Evolutionary conservation across 768 basidiomycete species (phyloP).

Genomic region (Cystofilobasidium capitatum): DNA sequence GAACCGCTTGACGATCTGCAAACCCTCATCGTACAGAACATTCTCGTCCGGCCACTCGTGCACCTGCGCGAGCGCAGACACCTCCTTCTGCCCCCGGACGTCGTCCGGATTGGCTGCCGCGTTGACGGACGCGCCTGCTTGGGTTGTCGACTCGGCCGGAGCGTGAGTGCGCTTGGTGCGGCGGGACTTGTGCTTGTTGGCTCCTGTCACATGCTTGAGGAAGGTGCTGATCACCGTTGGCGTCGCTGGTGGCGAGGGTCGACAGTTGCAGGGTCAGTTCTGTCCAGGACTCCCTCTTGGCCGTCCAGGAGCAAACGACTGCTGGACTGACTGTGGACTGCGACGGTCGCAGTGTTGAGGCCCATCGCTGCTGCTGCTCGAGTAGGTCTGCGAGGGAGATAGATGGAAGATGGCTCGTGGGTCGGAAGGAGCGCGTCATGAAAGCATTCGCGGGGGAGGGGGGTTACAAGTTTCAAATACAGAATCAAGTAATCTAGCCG

Average conservation of each 20-base stretch:
- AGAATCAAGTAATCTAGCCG: too few relatives aligned
- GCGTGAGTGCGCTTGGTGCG: neutral
- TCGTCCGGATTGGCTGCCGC: neutral
- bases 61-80: neutral
- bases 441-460: too few relatives aligned
- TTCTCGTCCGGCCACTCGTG: neutral
- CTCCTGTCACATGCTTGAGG: neutral
- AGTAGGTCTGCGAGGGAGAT: too few relatives aligned
- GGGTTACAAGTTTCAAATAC: too few relatives aligned
- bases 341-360: neutral
- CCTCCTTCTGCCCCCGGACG: neutral
- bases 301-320: neutral
- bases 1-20: slow-evolving; percentile 9
- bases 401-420: too few relatives aligned
- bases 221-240: neutral
- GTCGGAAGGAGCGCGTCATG: too few relatives aligned
- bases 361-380: neutral
- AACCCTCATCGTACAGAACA: slow-evolving; percentile 5
- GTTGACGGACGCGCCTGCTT: neutral
- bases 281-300: neutral
- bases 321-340: neutral
- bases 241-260: neutral
- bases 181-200: neutral
- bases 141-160: neutral
- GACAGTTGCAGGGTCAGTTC: neutral